A percentile compares a stretch with the other conserved stretches of the same genome.
These are phyloP conservation scores for Triticum dicoccoides DNA, from an alignment of 176 grass and related monocot genomes.

Conservation along the genomic window DNA sequence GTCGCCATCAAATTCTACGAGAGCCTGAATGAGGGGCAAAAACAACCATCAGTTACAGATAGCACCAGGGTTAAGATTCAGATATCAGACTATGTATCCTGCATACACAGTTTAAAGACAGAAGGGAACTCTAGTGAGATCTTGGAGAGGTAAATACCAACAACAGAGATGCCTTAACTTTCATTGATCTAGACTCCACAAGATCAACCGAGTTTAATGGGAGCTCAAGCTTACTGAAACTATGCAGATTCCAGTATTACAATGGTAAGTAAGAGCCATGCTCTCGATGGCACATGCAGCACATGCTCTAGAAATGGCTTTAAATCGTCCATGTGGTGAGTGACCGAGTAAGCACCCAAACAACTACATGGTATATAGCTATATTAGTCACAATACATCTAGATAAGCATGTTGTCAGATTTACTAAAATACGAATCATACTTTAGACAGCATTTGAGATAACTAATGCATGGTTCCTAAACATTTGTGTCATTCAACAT, in stretches of 20 bases:
- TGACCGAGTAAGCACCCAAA: background rate
- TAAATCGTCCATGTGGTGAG: background rate
- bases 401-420: constrained; percentile 14
- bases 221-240: constrained; percentile 18
- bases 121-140: constrained; percentile 2
- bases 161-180: background rate
- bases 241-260: background rate
- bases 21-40: constrained; percentile 57
- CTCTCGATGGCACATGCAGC: constrained; percentile 4
- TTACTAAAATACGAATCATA: constrained; percentile 9
- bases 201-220: background rate
- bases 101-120: constrained; percentile 16
- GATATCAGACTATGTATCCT: constrained; percentile 19
- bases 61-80: constrained; percentile 29
- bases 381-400: constrained; percentile 18
- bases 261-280: background rate
- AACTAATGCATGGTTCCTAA: no score
- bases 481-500: no score
- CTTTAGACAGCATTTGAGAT: no score
- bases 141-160: background rate
- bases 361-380: background rate
- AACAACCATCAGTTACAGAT: constrained; percentile 26
- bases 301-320: constrained; percentile 1
- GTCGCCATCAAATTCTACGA: constrained; percentile 66
- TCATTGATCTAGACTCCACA: background rate